Conservation (phyloP, 768 basidiomycete species). For the Phylloporus sp. region DNA sequence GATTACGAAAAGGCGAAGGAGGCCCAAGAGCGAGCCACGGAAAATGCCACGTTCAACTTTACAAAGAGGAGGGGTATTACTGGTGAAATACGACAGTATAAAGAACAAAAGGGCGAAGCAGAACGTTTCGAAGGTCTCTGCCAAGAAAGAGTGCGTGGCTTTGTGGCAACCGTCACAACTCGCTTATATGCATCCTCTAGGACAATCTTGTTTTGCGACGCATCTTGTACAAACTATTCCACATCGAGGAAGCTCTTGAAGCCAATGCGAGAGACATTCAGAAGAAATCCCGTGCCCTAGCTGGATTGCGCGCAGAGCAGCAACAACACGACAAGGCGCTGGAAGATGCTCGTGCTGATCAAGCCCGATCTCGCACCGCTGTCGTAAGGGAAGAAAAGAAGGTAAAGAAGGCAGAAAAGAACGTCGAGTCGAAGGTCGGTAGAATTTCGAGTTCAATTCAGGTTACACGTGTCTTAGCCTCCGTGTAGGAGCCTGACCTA, state of each 20-base stretch:
- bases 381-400: conserved; percentile 82
- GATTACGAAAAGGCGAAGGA: conserved; percentile 90
- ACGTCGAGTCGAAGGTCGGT: conserved; percentile 73
- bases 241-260: conserved; percentile 82
- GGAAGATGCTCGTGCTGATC: conserved; percentile 68
- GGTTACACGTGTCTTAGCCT: background rate
- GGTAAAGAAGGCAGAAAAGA: conserved; percentile 89
- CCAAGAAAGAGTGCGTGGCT: conserved; percentile 57
- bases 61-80: conserved; percentile 90
- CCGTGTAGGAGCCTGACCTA: conserved; percentile 73
- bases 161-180: background rate
- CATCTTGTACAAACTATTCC: conserved; percentile 82
- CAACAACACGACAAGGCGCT: conserved; percentile 64
- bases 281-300: conserved; percentile 66
- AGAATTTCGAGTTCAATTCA: background rate
- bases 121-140: conserved; percentile 78
- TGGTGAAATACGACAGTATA: conserved; percentile 94
- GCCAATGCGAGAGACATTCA: conserved; percentile 65
- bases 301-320: conserved; percentile 64
- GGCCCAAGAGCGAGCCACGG: conserved; percentile 85
- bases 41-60: conserved; percentile 92
- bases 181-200: conserved; percentile 35
- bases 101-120: conserved; percentile 93
- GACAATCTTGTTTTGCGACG: conserved; percentile 80
- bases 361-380: conserved; percentile 68